Percentiles rank a stretch among this genome's conserved stretches.
phyloP scores from a whole-genome alignment of 2,329 filamentous ascomycete genomes.

The Harringtonia lauricola region DNA sequence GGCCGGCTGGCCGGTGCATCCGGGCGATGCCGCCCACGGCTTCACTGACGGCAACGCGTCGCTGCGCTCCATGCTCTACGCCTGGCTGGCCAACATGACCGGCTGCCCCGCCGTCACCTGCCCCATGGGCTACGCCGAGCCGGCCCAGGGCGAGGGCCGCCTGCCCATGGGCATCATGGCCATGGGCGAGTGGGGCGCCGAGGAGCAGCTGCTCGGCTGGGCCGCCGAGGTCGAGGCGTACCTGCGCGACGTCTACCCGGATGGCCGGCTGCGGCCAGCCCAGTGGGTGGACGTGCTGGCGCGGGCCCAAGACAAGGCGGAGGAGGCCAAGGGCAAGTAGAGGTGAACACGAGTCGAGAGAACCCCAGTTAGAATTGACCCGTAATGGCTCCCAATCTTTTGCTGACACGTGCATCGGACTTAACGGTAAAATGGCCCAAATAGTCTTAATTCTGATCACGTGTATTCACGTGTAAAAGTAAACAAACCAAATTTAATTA shows the following conservation, averaged over 20 bases:
- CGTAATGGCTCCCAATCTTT: too few relatives aligned
- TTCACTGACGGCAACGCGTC: constrained; percentile 62
- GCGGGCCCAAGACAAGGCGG: constrained; percentile 16
- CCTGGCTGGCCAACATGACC: constrained; percentile 73
- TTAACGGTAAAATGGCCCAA: too few relatives aligned
- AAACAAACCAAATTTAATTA: too few relatives aligned
- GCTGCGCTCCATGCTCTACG: constrained; percentile 73
- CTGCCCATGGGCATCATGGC: constrained; percentile 52
- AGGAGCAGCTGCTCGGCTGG: constrained; percentile 52
- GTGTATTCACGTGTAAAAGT: too few relatives aligned
- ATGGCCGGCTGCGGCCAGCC: constrained; percentile 36
- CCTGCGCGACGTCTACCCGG: constrained; percentile 31
- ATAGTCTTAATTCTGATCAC: too few relatives aligned
- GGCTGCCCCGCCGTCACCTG: constrained; percentile 67
- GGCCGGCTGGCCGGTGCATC: constrained; percentile 57
- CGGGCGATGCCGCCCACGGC: constrained; percentile 55
- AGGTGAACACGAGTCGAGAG: too few relatives aligned
- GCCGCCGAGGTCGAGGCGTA: constrained; percentile 46
- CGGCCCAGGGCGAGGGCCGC: constrained; percentile 43
- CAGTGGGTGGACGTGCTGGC: constrained; percentile 49
- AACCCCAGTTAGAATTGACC: too few relatives aligned
- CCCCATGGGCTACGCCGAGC: constrained; percentile 62
- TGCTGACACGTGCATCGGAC: too few relatives aligned
- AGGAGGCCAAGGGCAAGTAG: neutral
- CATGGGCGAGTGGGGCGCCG: constrained; percentile 55